Base-by-base conservation (phyloP, 1,139 yeast genomes). In the Saccharomyces uvarum region DNA sequence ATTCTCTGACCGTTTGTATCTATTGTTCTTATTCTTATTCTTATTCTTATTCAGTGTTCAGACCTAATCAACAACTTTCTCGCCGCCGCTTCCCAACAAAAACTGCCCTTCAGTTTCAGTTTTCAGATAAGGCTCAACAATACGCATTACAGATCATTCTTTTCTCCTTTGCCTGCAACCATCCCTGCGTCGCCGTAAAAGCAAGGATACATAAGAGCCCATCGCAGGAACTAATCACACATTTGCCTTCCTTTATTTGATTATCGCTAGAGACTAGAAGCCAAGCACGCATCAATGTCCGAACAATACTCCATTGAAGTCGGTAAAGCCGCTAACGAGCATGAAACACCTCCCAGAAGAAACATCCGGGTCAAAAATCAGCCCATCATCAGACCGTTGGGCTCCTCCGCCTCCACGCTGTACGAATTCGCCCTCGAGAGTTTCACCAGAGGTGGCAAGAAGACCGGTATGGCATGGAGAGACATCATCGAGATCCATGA, bases 301-400 rank as follows among this genome's bases (percentile, higher is more conserved):
- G 54, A 54, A 32, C 63, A 60, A 51, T 61, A 58, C 54, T 58
- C 63, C 56, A 91, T 87, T 44, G 83, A 84, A 42, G 95, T 88
- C 41, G 96, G 95, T 42, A 61, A 64, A 50, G 85, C 86, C 56
- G 91, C 93, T 46, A 81, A 80, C 65, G 80, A 81, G 9, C 95
- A 95, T 57, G 97, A 91, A 74, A 87, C 97, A 29, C 96, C 96
- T 2, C 96, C 96, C 60, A 83, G 96, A 74, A 83, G 96, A 75
- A 86, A 82, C 51, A 50, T 49, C 67, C 74, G 80, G 54, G 83
- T 82, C 55, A 82, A 81, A 61, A 80, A 80, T 50, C 86, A 74
- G 3, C 69, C 77, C 0, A 65, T 83, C 14, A 70, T 69, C n/a
- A 79, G 82, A 67, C 95, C 95, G 2, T 53, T 62, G 2, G 84